These are phyloP conservation scores for Aspergillus carbonarius DNA, from an alignment of 2,329 filamentous ascomycete genomes.

Conservation along the genomic window DNA sequence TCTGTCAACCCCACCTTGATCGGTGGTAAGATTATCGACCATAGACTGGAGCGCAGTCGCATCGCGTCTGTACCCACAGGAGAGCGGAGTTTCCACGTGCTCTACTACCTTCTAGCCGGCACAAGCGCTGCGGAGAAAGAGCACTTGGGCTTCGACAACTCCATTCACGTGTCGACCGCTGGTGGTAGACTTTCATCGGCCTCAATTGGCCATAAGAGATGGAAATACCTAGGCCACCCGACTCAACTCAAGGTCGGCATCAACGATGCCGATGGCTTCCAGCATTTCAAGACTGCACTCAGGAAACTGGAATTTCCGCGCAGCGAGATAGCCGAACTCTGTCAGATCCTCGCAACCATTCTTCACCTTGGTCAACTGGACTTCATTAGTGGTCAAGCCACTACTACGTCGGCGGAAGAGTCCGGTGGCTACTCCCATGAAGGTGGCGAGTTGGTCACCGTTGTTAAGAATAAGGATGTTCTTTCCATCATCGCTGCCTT, in stretches of 20 bases:
- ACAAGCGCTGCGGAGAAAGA: constrained; percentile 87
- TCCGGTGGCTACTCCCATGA: constrained; percentile 97
- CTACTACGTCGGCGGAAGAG: constrained; percentile 77
- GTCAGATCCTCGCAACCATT: constrained; percentile 88
- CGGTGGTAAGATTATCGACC: constrained; percentile 90
- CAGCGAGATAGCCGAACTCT: constrained; percentile 93
- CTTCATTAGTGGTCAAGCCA: constrained; percentile 79
- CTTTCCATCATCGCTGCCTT: constrained; percentile 88
- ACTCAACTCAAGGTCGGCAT: constrained; percentile 97
- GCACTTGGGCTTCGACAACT: constrained; percentile 68
- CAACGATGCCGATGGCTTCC: constrained; percentile 92
- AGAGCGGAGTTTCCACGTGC: constrained; percentile 91
- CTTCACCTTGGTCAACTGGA: constrained; percentile 98
- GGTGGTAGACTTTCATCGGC: constrained; percentile 55
- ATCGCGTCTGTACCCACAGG: constrained; percentile 91
- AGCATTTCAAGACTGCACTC: constrained; percentile 94
- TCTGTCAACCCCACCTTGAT: constrained; percentile 83
- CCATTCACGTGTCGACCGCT: constrained; percentile 39
- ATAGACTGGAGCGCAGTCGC: constrained; percentile 86
- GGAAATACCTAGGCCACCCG: constrained; percentile 94
- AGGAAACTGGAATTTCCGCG: constrained; percentile 92
- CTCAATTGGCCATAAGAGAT: constrained; percentile 68
- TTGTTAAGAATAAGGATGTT: constrained; percentile 91
- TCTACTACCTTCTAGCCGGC: constrained; percentile 93
- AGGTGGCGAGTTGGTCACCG: constrained; percentile 79